A percentile compares a stretch with the other conserved stretches of the same genome.
phyloP scores from a whole-genome alignment of 306 rosid genomes.

The Inga leiocalycina region DNA sequence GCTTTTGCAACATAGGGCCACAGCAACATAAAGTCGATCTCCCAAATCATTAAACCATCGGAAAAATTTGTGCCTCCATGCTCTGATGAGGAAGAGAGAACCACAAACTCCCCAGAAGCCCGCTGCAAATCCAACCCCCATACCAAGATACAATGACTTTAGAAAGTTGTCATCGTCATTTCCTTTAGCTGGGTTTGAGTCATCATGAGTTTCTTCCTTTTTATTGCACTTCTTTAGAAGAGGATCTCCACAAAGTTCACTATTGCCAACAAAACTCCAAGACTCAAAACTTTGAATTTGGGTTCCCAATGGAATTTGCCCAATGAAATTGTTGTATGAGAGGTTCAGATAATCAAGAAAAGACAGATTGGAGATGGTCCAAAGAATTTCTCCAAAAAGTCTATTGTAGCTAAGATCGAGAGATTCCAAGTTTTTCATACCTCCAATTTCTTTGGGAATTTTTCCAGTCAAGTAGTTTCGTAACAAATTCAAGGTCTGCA shows the following conservation, averaged over 20 bases:
- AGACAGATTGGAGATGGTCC: no score
- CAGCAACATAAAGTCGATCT: not conserved
- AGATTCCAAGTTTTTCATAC: no score
- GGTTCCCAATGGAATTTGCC: no score
- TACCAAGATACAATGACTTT: slow-evolving; percentile 2
- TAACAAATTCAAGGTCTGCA: no score
- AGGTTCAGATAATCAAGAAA: no score
- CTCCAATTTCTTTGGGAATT: no score
- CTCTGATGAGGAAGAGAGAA: not conserved
- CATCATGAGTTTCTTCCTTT: not conserved
- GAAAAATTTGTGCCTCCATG: not conserved
- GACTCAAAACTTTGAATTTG: no score
- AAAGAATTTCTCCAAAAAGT: not conserved
- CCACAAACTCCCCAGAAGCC: no score
- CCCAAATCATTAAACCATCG: not conserved
- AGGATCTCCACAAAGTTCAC: not conserved
- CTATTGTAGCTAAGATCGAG: not conserved
- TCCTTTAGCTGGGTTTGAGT: not conserved
- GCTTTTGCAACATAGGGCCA: not conserved
- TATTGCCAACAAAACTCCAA: no score
- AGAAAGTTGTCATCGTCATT: not conserved
- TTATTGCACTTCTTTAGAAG: not conserved
- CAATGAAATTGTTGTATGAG: no score
- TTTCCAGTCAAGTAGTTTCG: no score
- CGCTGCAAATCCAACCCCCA: no score